Percentiles rank a stretch among this genome's conserved stretches.
phyloP scores from a whole-genome alignment of 306 rosid genomes.

The Cicer chorassanicum region DNA sequence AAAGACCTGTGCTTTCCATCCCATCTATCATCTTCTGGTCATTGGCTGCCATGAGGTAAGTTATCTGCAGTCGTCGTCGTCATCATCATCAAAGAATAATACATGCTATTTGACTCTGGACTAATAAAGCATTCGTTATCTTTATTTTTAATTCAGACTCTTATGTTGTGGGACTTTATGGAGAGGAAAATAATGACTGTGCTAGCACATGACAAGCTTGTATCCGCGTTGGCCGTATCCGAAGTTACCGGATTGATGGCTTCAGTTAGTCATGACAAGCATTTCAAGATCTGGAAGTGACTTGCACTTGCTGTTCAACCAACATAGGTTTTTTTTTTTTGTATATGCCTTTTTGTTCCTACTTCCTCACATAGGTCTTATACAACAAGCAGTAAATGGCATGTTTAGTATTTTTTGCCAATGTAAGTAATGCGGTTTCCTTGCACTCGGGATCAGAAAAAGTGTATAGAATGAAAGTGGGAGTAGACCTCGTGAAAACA shows the following conservation, averaged over 20 bases:
- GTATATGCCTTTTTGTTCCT: constrained; percentile 31
- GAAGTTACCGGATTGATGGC: constrained; percentile 64
- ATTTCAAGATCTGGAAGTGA: constrained; percentile 81
- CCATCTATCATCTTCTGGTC: constrained; percentile 58
- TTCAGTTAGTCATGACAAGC: constrained; percentile 72
- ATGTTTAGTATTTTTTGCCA: constrained; percentile 43
- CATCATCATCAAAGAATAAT: not conserved
- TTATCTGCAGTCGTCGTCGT: not conserved
- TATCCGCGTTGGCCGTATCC: constrained; percentile 72
- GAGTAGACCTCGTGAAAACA: constrained; percentile 18
- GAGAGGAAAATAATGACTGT: constrained; percentile 58
- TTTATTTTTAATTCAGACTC: constrained; percentile 51
- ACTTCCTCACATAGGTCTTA: constrained; percentile 20
- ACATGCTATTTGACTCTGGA: constrained; percentile 20
- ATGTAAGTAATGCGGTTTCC: constrained; percentile 17
- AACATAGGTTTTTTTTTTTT: not conserved
- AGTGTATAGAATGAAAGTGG: constrained; percentile 36
- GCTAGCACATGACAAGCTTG: constrained; percentile 64
- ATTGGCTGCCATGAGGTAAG: constrained; percentile 71
- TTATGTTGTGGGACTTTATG: constrained; percentile 71
- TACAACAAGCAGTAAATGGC: constrained; percentile 12
- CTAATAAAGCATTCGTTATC: not conserved
- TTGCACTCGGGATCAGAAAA: constrained; percentile 14
- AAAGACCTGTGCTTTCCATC: constrained; percentile 71
- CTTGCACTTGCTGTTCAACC: constrained; percentile 18